Evolutionary conservation across 768 basidiomycete species (phyloP).

Genomic region (Leccinum rimulosum): DNA sequence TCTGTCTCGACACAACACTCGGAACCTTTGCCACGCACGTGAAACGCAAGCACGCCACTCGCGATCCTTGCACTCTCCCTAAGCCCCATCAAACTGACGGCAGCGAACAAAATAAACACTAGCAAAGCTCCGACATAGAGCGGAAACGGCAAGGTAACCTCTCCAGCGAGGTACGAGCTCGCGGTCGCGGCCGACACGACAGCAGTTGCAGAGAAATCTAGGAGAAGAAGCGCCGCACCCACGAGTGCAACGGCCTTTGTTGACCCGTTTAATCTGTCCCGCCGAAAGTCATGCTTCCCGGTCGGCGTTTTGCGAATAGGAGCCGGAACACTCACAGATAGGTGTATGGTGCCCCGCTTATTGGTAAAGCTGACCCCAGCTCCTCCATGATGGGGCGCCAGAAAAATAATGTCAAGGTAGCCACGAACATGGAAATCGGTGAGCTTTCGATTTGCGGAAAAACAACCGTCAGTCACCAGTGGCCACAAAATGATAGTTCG

Average conservation of each 20-base stretch:
- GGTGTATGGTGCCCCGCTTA: slow-evolving; percentile 70
- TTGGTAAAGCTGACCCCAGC: slow-evolving; percentile 63
- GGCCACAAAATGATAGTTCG: background rate
- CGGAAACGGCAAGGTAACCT: slow-evolving; percentile 58
- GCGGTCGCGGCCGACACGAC: slow-evolving; percentile 76
- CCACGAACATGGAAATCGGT: slow-evolving; percentile 64
- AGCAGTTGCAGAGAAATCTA: slow-evolving; percentile 68
- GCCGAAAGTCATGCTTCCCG: background rate
- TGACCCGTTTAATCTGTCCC: slow-evolving; percentile 57
- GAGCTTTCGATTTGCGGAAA: slow-evolving; percentile 41
- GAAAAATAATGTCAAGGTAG: slow-evolving; percentile 59
- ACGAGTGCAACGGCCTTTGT: slow-evolving; percentile 60
- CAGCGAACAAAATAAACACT: slow-evolving; percentile 53
- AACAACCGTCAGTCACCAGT: background rate
- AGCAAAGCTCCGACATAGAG: slow-evolving; percentile 48
- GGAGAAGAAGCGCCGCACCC: slow-evolving; percentile 64
- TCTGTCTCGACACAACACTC: background rate
- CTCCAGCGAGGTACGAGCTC: slow-evolving; percentile 61
- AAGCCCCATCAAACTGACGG: slow-evolving; percentile 55
- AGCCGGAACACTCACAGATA: slow-evolving; percentile 47
- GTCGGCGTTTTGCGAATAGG: background rate
- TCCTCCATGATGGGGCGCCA: slow-evolving; percentile 79
- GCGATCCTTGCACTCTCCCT: slow-evolving; percentile 64
- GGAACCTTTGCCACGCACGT: slow-evolving; percentile 40
- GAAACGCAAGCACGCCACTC: slow-evolving; percentile 52